These are phyloP conservation scores for Penicillium sp. DNA, from an alignment of 2,329 filamentous ascomycete species.

Conservation along the genomic window DNA sequence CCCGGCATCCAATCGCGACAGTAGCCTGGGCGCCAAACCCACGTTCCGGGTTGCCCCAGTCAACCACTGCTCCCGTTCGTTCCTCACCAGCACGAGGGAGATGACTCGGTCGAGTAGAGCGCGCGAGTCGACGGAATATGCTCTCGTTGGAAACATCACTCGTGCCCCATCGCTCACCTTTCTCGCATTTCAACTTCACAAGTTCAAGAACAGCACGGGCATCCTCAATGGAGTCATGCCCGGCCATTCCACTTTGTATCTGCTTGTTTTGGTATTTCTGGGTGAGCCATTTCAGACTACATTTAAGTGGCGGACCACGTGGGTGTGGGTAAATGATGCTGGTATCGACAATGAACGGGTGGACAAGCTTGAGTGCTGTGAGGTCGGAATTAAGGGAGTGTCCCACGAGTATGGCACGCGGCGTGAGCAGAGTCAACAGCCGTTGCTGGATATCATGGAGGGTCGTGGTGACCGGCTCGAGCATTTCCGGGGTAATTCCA, in stretches of 20 bases:
- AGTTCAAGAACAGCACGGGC: conserved; percentile 84
- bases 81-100: conserved; percentile 22
- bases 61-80: conserved; percentile 56
- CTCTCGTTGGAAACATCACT: conserved; percentile 72
- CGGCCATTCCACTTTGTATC: conserved; percentile 71
- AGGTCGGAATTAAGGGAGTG: conserved; percentile 50
- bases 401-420: conserved; percentile 40
- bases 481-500: conserved; percentile 79
- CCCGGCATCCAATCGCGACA: conserved; percentile 48
- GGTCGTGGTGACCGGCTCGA: conserved; percentile 73
- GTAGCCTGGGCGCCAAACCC: conserved; percentile 51
- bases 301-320: conserved; percentile 79
- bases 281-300: conserved; percentile 77
- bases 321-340: conserved; percentile 83
- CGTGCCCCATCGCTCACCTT: conserved; percentile 75
- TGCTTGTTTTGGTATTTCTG: conserved; percentile 77
- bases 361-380: conserved; percentile 71
- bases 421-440: conserved; percentile 59
- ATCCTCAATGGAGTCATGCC: conserved; percentile 90
- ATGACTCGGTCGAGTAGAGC: conserved; percentile 42
- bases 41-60: conserved; percentile 73
- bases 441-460: conserved; percentile 71
- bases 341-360: conserved; percentile 91
- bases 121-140: conserved; percentile 72
- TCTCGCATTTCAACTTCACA: conserved; percentile 91